These are phyloP conservation scores for Phytopythium sindhum DNA, from an alignment of 352 stramenopile genomes.

Conservation along the genomic window DNA sequence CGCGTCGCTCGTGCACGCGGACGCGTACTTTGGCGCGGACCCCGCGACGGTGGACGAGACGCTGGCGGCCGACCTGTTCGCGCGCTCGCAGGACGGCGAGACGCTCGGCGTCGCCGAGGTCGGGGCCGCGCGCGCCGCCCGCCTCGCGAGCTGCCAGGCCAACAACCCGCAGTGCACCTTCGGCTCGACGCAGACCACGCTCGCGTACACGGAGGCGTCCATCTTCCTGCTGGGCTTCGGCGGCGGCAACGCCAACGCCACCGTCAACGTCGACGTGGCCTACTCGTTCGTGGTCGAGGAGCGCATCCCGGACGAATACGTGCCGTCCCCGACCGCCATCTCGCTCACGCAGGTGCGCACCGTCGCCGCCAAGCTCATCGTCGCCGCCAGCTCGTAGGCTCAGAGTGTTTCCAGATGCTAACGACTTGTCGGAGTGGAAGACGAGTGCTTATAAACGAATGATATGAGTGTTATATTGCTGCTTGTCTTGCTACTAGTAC, in stretches of 20 bases:
- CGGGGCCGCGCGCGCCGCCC: conserved; percentile 26
- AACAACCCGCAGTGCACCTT: conserved; percentile 39
- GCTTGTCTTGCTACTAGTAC: background rate
- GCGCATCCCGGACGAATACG: conserved; percentile 28
- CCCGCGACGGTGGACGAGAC: conserved; percentile 24
- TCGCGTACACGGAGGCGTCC: conserved; percentile 32
- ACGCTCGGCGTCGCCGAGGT: conserved; percentile 30
- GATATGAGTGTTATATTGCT: background rate
- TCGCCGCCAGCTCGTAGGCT: background rate
- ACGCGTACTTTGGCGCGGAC: conserved; percentile 38
- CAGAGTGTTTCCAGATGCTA: too few relatives aligned
- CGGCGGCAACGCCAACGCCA: conserved; percentile 26
- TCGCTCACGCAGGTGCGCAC: conserved; percentile 17
- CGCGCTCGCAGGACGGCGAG: conserved; percentile 15
- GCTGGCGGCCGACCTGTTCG: conserved; percentile 31
- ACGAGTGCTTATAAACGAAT: background rate
- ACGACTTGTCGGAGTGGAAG: too few relatives aligned
- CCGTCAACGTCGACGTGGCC: conserved; percentile 21
- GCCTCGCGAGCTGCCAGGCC: conserved; percentile 20
- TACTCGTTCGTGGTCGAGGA: conserved; percentile 32
- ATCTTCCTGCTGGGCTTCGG: conserved; percentile 34
- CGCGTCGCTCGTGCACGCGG: conserved; percentile 45
- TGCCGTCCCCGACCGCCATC: conserved; percentile 16
- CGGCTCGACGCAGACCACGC: conserved; percentile 21
- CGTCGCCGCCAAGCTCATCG: conserved; percentile 24